phyloP scores from a whole-genome alignment of 1,139 yeast species.

The Ogataea hybrid region DNA sequence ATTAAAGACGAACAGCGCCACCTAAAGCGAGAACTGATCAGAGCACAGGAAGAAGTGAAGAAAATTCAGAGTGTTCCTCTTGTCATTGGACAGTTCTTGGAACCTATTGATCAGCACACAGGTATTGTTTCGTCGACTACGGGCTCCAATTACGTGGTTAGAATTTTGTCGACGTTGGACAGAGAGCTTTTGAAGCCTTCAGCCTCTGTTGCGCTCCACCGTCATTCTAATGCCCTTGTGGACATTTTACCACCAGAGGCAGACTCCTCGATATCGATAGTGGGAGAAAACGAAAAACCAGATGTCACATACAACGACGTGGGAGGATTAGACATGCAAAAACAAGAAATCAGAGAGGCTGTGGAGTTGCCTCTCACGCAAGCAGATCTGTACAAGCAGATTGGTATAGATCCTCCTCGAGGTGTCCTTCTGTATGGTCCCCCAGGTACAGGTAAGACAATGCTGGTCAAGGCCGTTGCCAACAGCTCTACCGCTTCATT shows the following conservation, averaged over 20 bases:
- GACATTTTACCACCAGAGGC: slow-evolving; percentile 99
- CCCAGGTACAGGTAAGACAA: slow-evolving; percentile 99
- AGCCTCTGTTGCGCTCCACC: slow-evolving; percentile 94
- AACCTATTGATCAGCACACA: slow-evolving; percentile 94
- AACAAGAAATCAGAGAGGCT: slow-evolving; percentile 97
- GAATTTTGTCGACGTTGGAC: slow-evolving; percentile 91
- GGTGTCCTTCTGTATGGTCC: slow-evolving; percentile 98
- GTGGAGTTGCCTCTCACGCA: slow-evolving; percentile 96
- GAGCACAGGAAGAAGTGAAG: slow-evolving; percentile 98
- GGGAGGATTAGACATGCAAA: slow-evolving; percentile 99
- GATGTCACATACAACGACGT: slow-evolving; percentile 84
- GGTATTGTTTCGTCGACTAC: slow-evolving; percentile 98
- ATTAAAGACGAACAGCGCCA: slow-evolving; percentile 98
- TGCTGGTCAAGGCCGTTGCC: slow-evolving; percentile 99
- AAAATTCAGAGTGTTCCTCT: slow-evolving; percentile 96
- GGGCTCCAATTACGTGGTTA: slow-evolving; percentile 94
- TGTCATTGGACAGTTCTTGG: slow-evolving; percentile 96
- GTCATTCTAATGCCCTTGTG: slow-evolving; percentile 96
- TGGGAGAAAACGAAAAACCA: slow-evolving; percentile 83
- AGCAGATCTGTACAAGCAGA: slow-evolving; percentile 92
- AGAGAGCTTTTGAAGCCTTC: slow-evolving; percentile 93
- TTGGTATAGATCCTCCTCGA: slow-evolving; percentile 98
- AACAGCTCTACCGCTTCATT: slow-evolving; percentile 94
- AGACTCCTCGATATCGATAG: slow-evolving; percentile 91
- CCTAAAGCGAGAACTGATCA: slow-evolving; percentile 85